Percentiles rank a stretch among this genome's conserved stretches.
Conservation (phyloP, 1,284 basidiomycete genomes). For the Paramarasmius palmivorus region DNA sequence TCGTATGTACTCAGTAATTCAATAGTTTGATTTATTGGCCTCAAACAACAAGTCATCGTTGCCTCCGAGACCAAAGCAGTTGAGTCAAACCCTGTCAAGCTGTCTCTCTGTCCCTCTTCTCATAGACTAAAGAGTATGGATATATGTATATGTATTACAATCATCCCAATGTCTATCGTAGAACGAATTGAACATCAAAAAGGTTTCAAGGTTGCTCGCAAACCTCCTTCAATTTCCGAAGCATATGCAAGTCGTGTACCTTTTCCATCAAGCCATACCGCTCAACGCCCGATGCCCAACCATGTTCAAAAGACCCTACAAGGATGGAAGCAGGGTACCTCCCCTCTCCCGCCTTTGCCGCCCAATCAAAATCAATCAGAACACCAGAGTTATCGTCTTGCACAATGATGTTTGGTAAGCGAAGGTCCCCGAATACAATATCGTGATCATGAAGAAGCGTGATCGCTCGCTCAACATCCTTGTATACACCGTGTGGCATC, state of each 20-base stretch:
- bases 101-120: no score
- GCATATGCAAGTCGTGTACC: slow-evolving; percentile 10
- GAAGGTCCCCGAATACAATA: slow-evolving; percentile 16
- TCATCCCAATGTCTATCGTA: no score
- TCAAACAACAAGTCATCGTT: no score
- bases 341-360: slow-evolving; percentile 2
- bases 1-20: no score
- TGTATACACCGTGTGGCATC: slow-evolving; percentile 3
- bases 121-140: no score
- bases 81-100: no score
- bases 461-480: slow-evolving; percentile 8
- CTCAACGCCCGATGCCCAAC: slow-evolving; percentile 5
- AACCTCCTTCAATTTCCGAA: slow-evolving; percentile 8
- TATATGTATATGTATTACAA: no score
- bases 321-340: slow-evolving; percentile 9
- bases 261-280: slow-evolving; percentile 9
- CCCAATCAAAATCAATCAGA: slow-evolving; percentile 16
- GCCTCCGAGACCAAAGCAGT: no score
- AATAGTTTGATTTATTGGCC: no score
- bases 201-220: no score
- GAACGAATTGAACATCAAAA: no score
- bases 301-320: neutral
- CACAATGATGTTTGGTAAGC: slow-evolving; percentile 14
- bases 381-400: neutral
- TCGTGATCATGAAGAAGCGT: slow-evolving; percentile 1